Evolutionary conservation across 495 filamentous ascomycete genomes (phyloP).

Genomic region (Talaromyces borbonicus): DNA sequence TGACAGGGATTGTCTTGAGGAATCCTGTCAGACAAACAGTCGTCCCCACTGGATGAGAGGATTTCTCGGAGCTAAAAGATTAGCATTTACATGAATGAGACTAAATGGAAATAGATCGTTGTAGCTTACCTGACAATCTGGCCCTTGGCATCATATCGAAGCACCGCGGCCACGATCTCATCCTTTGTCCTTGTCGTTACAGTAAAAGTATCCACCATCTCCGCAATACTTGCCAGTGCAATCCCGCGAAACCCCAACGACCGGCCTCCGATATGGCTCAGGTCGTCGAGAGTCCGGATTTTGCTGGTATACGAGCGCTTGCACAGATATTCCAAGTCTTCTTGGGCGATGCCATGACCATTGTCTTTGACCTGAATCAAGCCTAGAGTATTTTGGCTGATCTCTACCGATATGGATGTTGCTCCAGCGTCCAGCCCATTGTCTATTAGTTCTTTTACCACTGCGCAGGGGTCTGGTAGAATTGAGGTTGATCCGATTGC

Average conservation of each 20-base stretch:
- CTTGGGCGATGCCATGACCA: constrained; percentile 65
- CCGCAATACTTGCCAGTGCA: constrained; percentile 69
- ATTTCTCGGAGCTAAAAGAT: constrained; percentile 28
- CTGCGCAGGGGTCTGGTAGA: constrained; percentile 59
- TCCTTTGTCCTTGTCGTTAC: constrained; percentile 64
- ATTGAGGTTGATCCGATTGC: constrained; percentile 64
- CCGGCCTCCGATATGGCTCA: constrained; percentile 52
- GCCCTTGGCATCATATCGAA: constrained; percentile 44
- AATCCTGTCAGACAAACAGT: constrained; percentile 60
- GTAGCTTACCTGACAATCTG: constrained; percentile 32
- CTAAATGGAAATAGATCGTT: neutral
- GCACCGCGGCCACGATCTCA: constrained; percentile 51
- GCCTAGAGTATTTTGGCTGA: constrained; percentile 69
- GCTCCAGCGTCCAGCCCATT: constrained; percentile 83
- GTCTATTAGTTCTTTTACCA: constrained; percentile 88
- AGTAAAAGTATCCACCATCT: constrained; percentile 51
- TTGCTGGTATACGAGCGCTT: constrained; percentile 78
- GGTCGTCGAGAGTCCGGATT: constrained; percentile 60
- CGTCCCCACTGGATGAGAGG: constrained; percentile 67
- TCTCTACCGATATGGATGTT: constrained; percentile 58
- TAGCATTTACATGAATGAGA: neutral
- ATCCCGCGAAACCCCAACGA: constrained; percentile 82
- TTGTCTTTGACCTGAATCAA: constrained; percentile 87
- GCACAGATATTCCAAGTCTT: constrained; percentile 60
- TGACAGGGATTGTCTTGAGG: constrained; percentile 63